Base-by-base conservation (phyloP, 345 rosid species). In the Euclidium syriacum region DNA sequence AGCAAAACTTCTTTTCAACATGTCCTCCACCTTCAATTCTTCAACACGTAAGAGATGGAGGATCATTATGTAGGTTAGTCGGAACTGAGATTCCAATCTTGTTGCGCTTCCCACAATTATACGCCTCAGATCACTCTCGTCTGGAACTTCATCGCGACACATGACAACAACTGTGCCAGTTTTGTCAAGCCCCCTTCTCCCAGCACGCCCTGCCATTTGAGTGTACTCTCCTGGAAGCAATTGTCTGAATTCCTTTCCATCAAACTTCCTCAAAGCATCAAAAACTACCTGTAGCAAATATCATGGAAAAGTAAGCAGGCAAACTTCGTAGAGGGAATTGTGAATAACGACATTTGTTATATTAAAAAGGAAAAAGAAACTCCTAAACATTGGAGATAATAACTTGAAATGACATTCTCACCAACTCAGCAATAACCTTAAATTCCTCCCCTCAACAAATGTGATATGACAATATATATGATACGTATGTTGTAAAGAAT, bases 181-280 rank as follows among this genome's bases (percentile, higher is more conserved):
- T 78, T 81, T 84, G 78, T 92, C 99, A 58, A 92, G 85, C 58
- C 99, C 99, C 73, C 99, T 84, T 80, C 99, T 81, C 51, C 99
- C 99, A 48, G 99, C 99, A 68, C 99, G 99, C 30, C 99, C 99
- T 20, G 97, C 97, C 99, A 92, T 92, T 75, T 92, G 99, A 75
- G 97, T 92, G 79, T 92, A 92, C 75, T 92, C 99, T 62, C 99
- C 99, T 59, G 99, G 87, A 67, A 90, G 91, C 59, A 92, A 74
- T 50, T 62, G 77, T 73, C 97, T 82, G 64, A 82, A 85, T 79
- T 82, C 97, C 78, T 82, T 92, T 33, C 98, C 98, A 77, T 87
- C 97, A 68, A 90, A 92, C 79, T 92, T 92, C 75, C 91, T 87
- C 63, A 92, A 74, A 41, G 79, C 72, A 83, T 90, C 99, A 80